Conservation (phyloP, 2,329 filamentous ascomycete species). For the Arthrobotrys iridis region DNA sequence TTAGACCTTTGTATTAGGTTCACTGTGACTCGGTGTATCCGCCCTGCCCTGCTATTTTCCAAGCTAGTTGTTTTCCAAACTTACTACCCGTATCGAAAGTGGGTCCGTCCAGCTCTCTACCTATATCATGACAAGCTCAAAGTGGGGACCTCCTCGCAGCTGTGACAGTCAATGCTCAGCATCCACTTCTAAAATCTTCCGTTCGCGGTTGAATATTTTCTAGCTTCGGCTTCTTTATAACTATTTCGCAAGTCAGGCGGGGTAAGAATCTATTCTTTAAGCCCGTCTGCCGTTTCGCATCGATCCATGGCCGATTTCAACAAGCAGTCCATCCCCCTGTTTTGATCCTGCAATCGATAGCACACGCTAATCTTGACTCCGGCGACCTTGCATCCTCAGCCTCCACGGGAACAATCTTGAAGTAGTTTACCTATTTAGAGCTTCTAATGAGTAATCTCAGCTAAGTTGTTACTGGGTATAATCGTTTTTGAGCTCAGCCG, state of each 20-base stretch:
- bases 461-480: slow-evolving; percentile 3
- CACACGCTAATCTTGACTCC: slow-evolving; percentile 40
- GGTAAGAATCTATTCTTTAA: slow-evolving; percentile 23
- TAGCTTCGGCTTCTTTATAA: slow-evolving; percentile 29
- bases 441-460: slow-evolving; percentile 32
- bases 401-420: slow-evolving; percentile 11
- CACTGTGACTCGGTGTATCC: background rate
- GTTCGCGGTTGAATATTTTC: slow-evolving; percentile 46
- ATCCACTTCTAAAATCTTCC: slow-evolving; percentile 20
- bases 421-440: slow-evolving; percentile 26
- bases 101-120: slow-evolving; percentile 14
- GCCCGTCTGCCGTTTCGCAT: slow-evolving; percentile 12
- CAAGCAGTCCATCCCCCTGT: slow-evolving; percentile 10
- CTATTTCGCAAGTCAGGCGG: slow-evolving; percentile 21
- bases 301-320: background rate
- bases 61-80: slow-evolving; percentile 12
- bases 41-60: slow-evolving; percentile 17
- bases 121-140: slow-evolving; percentile 20
- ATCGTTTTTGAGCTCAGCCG: slow-evolving; percentile 25
- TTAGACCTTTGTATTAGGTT: background rate
- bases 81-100: slow-evolving; percentile 13
- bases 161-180: slow-evolving; percentile 1
- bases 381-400: slow-evolving; percentile 46
- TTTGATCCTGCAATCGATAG: slow-evolving; percentile 29
- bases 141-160: slow-evolving; percentile 33